Base-by-base conservation (phyloP, 352 stramenopile genomes). In the Phytophthora sp. region DNA sequence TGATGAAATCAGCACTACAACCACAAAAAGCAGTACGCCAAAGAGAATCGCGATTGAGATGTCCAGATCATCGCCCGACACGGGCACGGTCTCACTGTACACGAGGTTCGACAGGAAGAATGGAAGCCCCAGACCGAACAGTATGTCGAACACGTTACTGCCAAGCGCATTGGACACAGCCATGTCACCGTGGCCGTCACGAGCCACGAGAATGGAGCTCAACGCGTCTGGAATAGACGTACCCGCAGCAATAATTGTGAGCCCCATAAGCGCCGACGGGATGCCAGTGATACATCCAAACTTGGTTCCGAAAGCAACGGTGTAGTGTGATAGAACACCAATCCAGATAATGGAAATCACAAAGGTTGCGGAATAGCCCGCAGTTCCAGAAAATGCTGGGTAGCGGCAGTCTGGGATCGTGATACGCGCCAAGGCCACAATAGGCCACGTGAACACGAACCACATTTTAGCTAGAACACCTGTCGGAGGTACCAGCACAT, bases 71-170 rank as follows among this genome's bases (percentile, higher is more conserved):
- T 88, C 64, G 3, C 55, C 66, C 10, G 71, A 69, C 18, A 91
- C 66, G 2, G 62, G 63, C 21, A 91, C 82, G 0, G 71, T 63
- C 48, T 89, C 69, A 11, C 65, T 43, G 64, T 91, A 88, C 13
- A 94, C 69, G 13, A 92, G 49, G 55, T 92, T 95, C 35, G 84
- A 94, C 7, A 94, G 50, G 17, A 96, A 64, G 52, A 94, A 96
- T 1, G 87, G 86, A 27, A 91, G 62, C 1, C 86, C 87, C 6
- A 92, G 64, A 7, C 87, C 87, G 15, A 96, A 69, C 18, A 91
- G 50, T 58, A 96, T 91, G 53, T 96, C 89, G 43, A 96, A 94
- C 24, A 95, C 85, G 57, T 96, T 92, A 65, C 83, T 92, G 39
- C 87, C 87, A 8, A 95, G 70, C 15, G 87, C 87, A 61, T 93